Percentiles rank a stretch among this genome's conserved stretches.
Evolutionary conservation across 345 rosid genomes (phyloP).

Genomic region (Draba incana): DNA sequence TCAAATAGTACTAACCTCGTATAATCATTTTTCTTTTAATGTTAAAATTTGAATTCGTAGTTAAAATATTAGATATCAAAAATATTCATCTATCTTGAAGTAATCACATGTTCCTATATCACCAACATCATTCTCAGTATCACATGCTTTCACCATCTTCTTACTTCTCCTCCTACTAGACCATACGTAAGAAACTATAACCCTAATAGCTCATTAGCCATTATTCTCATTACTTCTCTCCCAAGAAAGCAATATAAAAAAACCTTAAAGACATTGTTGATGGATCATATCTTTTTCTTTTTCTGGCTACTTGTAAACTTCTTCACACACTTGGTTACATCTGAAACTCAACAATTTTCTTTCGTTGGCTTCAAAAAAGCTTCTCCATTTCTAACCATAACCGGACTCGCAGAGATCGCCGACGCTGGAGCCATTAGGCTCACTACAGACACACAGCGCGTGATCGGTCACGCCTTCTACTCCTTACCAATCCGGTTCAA

Average conservation of each 20-base stretch:
- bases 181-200: slow-evolving; percentile 17
- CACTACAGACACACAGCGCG: slow-evolving; percentile 55
- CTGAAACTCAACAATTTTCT: slow-evolving; percentile 45
- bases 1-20: too few relatives aligned
- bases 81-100: background rate
- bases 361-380: slow-evolving; percentile 54
- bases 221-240: slow-evolving; percentile 24
- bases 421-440: slow-evolving; percentile 59
- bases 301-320: slow-evolving; percentile 40
- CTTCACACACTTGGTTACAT: slow-evolving; percentile 41
- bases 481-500: slow-evolving; percentile 63
- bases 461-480: slow-evolving; percentile 83
- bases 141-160: slow-evolving; percentile 40
- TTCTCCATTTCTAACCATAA: slow-evolving; percentile 47
- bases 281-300: slow-evolving; percentile 40
- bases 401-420: slow-evolving; percentile 57
- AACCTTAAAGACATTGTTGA: slow-evolving; percentile 9
- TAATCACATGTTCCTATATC: slow-evolving; percentile 34
- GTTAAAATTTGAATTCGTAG: too few relatives aligned
- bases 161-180: background rate
- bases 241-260: slow-evolving; percentile 13
- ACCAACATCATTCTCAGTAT: slow-evolving; percentile 37
- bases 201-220: slow-evolving; percentile 19
- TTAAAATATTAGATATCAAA: too few relatives aligned
- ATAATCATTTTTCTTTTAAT: too few relatives aligned